These are phyloP conservation scores for Silene noctiflora DNA, from an alignment of 179 eudicot species.

Conservation along the genomic window DNA sequence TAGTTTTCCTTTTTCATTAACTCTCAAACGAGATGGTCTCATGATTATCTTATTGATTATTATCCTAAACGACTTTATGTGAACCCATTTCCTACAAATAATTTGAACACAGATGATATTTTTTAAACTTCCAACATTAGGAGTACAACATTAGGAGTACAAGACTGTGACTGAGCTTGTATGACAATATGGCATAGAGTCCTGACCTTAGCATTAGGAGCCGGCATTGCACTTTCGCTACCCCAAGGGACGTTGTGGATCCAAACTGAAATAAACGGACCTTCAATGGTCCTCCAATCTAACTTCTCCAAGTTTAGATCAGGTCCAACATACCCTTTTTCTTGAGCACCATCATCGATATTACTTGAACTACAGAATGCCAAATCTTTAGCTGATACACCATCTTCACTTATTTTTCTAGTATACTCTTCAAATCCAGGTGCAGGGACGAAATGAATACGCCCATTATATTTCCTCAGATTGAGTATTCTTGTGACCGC, in stretches of 20 bases:
- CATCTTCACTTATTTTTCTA: slow-evolving; percentile 38
- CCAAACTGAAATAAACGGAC: slow-evolving; percentile 91
- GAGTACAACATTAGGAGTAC: too few relatives aligned
- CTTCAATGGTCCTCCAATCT: slow-evolving; percentile 75
- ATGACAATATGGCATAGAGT: not conserved
- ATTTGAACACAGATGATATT: too few relatives aligned
- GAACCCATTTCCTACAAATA: too few relatives aligned
- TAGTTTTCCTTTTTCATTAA: too few relatives aligned
- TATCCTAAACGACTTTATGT: too few relatives aligned
- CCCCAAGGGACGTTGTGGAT: slow-evolving; percentile 98
- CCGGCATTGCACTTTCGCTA: slow-evolving; percentile 71
- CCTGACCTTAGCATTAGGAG: slow-evolving; percentile 83
- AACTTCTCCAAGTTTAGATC: slow-evolving; percentile 34
- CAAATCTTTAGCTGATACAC: slow-evolving; percentile 26
- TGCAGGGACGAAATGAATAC: slow-evolving; percentile 75
- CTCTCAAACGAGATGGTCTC: too few relatives aligned
- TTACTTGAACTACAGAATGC: slow-evolving; percentile 29
- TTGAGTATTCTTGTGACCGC: slow-evolving; percentile 59
- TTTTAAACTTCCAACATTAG: too few relatives aligned
- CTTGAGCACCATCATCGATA: slow-evolving; percentile 31
- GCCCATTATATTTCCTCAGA: slow-evolving; percentile 75
- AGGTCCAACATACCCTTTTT: slow-evolving; percentile 58
- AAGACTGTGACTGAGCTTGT: not conserved
- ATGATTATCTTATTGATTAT: too few relatives aligned
- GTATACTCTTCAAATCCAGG: slow-evolving; percentile 65